These are phyloP conservation scores for Zoysia matrella DNA, from an alignment of 202 grass and related monocot genomes.

Conservation along the genomic window DNA sequence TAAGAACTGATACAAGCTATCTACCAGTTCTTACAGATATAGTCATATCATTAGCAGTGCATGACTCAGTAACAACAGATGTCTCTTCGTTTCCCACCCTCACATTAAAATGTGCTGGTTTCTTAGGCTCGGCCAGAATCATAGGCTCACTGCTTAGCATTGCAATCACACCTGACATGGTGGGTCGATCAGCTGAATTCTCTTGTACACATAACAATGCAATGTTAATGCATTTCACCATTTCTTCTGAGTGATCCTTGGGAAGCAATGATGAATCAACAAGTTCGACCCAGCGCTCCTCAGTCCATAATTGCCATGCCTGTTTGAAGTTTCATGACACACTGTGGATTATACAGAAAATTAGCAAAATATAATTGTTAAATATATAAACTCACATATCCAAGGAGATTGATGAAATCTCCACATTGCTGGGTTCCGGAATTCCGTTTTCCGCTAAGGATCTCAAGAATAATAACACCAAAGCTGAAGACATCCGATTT, in stretches of 20 bases:
- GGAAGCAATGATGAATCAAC: conserved; percentile 45
- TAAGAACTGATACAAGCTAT: neutral
- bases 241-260: neutral
- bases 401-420: conserved; percentile 55
- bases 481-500: conserved; percentile 70
- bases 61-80: neutral
- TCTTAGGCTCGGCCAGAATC: conserved; percentile 42
- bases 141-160: conserved; percentile 45
- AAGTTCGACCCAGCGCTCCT: conserved; percentile 55
- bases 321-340: conserved; percentile 18
- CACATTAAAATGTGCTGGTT: conserved; percentile 53
- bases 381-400: conserved; percentile 45
- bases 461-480: conserved; percentile 55
- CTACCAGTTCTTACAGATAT: neutral
- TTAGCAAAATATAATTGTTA: neutral
- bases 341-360: too few relatives aligned
- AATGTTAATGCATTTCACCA: conserved; percentile 46
- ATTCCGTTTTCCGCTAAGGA: conserved; percentile 54
- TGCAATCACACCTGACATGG: conserved; percentile 43
- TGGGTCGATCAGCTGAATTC: neutral
- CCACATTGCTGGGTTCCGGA: conserved; percentile 25
- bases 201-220: conserved; percentile 9
- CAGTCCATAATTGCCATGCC: conserved; percentile 58
- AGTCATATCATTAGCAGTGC: conserved; percentile 36
- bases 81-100: conserved; percentile 27